phyloP scores from a whole-genome alignment of 164 flowering plant genomes.

The Dillenia turbinata region DNA sequence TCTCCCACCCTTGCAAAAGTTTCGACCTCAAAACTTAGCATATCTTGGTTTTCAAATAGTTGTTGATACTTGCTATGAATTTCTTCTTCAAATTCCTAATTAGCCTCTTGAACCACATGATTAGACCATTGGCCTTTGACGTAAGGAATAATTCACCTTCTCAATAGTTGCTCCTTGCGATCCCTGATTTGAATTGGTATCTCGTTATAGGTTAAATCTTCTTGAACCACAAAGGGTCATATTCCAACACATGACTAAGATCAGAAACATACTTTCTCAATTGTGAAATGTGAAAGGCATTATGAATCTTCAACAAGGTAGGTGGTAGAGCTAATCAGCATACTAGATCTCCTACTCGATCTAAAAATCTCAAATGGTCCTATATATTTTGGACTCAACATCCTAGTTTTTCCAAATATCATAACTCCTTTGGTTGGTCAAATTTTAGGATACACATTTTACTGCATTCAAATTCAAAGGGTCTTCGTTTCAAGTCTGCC shows the following conservation, averaged over 20 bases:
- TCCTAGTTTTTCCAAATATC: conserved; percentile 10
- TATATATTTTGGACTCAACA: conserved; percentile 6
- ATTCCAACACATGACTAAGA: not conserved
- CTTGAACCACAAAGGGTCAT: not conserved
- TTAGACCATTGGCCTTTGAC: too few species aligned
- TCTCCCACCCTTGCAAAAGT: conserved; percentile 1
- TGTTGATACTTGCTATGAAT: not conserved
- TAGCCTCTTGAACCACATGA: too few species aligned
- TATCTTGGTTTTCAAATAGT: not conserved
- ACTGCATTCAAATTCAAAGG: conserved; percentile 1
- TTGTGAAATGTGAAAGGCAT: conserved; percentile 9
- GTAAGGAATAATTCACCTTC: too few species aligned
- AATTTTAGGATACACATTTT: conserved; percentile 11
- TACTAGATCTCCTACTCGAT: not conserved
- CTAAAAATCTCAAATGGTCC: conserved; percentile 11
- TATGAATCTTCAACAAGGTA: not conserved
- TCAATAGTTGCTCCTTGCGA: too few species aligned
- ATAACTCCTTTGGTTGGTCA: conserved; percentile 1
- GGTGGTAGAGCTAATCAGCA: conserved; percentile 5
- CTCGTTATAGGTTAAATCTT: too few species aligned
- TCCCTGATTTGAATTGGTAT: too few species aligned
- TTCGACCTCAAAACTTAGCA: conserved; percentile 4
- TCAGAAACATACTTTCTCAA: not conserved
- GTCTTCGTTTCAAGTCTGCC: not conserved
- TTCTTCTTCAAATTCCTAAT: too few species aligned